Percentiles rank a stretch among this genome's conserved stretches.
Conservation (phyloP, 2,329 filamentous ascomycete species). For the Colletotrichum sp. region DNA sequence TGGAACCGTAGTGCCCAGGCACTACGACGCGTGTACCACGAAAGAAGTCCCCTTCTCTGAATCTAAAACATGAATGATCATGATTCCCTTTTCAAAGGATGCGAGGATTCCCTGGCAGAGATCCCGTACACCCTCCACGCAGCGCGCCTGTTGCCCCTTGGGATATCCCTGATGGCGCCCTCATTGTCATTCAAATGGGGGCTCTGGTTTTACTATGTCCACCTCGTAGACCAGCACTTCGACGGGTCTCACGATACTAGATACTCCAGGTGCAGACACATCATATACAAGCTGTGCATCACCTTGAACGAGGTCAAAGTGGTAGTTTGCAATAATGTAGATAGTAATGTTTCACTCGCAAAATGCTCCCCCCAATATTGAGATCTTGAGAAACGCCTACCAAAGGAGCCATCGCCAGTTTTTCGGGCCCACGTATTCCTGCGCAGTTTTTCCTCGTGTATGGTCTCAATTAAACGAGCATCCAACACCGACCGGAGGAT, state of each 20-base stretch:
- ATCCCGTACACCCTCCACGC: fast-evolving
- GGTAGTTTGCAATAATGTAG: not conserved
- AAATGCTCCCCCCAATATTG: not conserved
- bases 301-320: not conserved
- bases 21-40: not conserved
- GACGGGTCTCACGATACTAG: not conserved
- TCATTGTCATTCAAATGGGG: not conserved
- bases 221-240: not conserved
- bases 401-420: not conserved
- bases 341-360: fast-evolving
- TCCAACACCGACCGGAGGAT: not conserved
- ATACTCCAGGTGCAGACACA: not conserved
- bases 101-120: not conserved
- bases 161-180: not conserved
- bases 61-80: not conserved
- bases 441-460: not conserved
- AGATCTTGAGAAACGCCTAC: not conserved
- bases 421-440: not conserved
- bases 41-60: not conserved
- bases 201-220: not conserved
- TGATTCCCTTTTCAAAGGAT: not conserved
- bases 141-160: fast-evolving
- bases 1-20: not conserved
- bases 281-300: not conserved
- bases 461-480: not conserved